phyloP scores from a whole-genome alignment of 345 rosid species.

The Erucastrum elatum region DNA sequence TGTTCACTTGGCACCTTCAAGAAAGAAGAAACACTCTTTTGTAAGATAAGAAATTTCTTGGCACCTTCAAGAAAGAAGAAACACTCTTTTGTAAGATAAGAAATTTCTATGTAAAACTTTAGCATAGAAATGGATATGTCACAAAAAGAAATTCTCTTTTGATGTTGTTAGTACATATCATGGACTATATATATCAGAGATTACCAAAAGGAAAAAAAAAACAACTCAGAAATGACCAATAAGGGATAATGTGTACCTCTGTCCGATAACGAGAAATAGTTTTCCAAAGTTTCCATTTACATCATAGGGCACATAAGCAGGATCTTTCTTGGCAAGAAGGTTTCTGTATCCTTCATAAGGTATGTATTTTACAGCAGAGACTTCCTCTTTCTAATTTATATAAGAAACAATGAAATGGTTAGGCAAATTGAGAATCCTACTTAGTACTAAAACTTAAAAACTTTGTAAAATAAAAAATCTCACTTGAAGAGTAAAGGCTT shows the following conservation, averaged over 20 bases:
- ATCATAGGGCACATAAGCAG: constrained; percentile 79
- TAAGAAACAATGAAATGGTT: background rate
- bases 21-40: constrained; percentile 30
- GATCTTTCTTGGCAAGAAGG: constrained; percentile 64
- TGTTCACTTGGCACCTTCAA: constrained; percentile 64
- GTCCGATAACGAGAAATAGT: constrained; percentile 61
- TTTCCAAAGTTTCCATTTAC: constrained; percentile 65
- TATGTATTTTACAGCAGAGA: constrained; percentile 84
- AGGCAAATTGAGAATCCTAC: constrained; percentile 11
- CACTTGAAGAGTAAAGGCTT: constrained; percentile 94
- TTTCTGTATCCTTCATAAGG: constrained; percentile 58
- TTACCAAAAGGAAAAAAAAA: background rate
- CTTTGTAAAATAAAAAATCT: constrained; percentile 4
- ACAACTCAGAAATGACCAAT: background rate
- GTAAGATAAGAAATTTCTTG: constrained; percentile 36
- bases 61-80: constrained; percentile 57
- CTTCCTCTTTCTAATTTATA: constrained; percentile 67
- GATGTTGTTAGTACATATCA: background rate
- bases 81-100: constrained; percentile 10
- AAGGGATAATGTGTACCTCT: constrained; percentile 52
- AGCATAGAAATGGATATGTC: background rate
- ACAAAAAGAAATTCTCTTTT: background rate
- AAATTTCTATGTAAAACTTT: constrained; percentile 1
- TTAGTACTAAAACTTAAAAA: background rate
- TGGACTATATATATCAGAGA: background rate